Evolutionary conservation across 805 yeast species (phyloP), one percentile per base, ranked within the genome.

Genomic region (Lipomyces oligophaga): DNA sequence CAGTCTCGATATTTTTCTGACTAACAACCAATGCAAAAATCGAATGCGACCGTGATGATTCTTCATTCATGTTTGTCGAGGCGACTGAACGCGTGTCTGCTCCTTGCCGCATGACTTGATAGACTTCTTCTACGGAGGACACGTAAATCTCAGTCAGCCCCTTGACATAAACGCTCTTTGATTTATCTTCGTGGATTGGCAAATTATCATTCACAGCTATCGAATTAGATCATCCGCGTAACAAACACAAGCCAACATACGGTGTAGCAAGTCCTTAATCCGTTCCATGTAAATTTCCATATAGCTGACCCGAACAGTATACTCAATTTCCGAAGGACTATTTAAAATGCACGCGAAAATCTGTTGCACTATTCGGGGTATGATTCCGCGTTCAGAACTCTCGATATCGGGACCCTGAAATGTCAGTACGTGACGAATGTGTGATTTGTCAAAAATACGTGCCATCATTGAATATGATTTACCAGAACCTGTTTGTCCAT

Each of bases 271-370:
- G 63, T 89, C 97, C 52, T 75, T 69, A 33, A 88, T 75, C 35
- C 75, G 77, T 54, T 89, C 96, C 73, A 83, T 76, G 63, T 85
- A 83, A 10, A 89, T 79, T 60, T 89, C 96, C 80, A 85, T 73
- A 54, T 79, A 81, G 11, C 86, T 79, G 0, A 85, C 81, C 3
- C 79, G 76, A 8, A 86, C 80, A 0, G 78, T 77, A 58, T 75
- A 81, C 56, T 84, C 88, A 7, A 76, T 69, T 15, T 78, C 77
- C 3, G 66, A 52, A n/a, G 69, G 64, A 3, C 77, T 66, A 18
- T 66, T 58, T 30, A 69, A 63, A 11, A 83, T 80, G 33, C 69
- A 68, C 15, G 71, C 67, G 60, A 86, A 88, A 4, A 88, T 69
- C 46, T 75, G 75, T 41, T 81, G 81, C 15, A 83, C 73, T 13